Conservation (phyloP, 2,329 filamentous ascomycete genomes). For the Aspergillus aculeatinus region DNA sequence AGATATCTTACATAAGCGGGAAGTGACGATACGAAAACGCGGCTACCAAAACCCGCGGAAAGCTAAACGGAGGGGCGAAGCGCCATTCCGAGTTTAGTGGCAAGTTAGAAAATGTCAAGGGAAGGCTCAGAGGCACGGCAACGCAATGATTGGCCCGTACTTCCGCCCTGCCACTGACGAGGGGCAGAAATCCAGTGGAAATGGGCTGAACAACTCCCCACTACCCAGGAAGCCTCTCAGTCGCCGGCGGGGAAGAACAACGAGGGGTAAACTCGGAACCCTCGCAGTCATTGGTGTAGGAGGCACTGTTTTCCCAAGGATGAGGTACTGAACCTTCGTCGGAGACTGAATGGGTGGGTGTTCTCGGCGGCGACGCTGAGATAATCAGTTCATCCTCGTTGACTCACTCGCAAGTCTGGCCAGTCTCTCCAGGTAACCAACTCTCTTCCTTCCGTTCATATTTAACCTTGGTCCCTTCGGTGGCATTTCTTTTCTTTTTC, state of each 20-base stretch:
- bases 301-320: background rate
- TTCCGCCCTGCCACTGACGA: conserved; percentile 12
- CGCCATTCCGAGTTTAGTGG: background rate
- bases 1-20: no score
- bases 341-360: no score
- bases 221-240: no score
- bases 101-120: background rate
- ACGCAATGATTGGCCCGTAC: conserved; percentile 12
- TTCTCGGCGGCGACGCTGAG: conserved; percentile 1
- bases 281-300: background rate
- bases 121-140: conserved; percentile 12
- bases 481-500: conserved; percentile 6
- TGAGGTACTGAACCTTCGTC: background rate
- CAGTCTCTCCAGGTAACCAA: conserved; percentile 6
- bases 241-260: conserved; percentile 4
- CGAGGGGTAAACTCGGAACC: background rate
- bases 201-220: no score
- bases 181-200: conserved; percentile 6
- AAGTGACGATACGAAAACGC: background rate
- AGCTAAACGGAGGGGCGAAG: background rate
- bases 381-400: conserved; percentile 9
- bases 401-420: conserved; percentile 8
- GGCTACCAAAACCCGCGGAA: background rate
- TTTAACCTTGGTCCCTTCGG: conserved; percentile 3
- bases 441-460: conserved; percentile 2